phyloP scores from a whole-genome alignment of 176 grass and related monocot species.

The Avena atlantica region DNA sequence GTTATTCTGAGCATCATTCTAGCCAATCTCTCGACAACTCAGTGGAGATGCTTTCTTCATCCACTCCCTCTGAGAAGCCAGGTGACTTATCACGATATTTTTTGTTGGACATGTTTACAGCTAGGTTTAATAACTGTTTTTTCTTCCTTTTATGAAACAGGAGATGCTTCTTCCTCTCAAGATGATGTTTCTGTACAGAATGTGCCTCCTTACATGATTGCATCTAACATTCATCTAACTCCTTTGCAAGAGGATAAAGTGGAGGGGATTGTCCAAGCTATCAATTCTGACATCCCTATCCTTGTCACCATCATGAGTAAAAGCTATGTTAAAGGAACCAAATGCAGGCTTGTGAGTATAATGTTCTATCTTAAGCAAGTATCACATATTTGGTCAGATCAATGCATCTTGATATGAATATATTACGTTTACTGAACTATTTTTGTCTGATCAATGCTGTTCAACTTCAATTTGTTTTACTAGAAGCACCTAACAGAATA shows the following conservation, averaged over 20 bases:
- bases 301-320: neutral
- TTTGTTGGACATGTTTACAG: too few relatives aligned
- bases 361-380: too few relatives aligned
- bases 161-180: neutral
- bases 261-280: neutral
- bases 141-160: neutral
- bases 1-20: too few relatives aligned
- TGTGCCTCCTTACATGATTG: neutral
- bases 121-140: neutral
- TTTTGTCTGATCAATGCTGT: neutral
- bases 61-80: neutral
- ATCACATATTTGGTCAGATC: too few relatives aligned
- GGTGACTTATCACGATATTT: neutral
- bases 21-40: too few relatives aligned
- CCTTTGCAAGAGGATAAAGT: neutral
- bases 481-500: too few relatives aligned
- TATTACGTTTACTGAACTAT: too few relatives aligned
- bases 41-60: too few relatives aligned
- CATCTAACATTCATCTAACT: neutral
- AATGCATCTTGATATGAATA: neutral
- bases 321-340: neutral
- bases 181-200: neutral
- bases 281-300: neutral
- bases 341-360: neutral
- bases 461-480: neutral